These are phyloP conservation scores for Dryas octopetala DNA, from an alignment of 306 rosid genomes.

Conservation along the genomic window DNA sequence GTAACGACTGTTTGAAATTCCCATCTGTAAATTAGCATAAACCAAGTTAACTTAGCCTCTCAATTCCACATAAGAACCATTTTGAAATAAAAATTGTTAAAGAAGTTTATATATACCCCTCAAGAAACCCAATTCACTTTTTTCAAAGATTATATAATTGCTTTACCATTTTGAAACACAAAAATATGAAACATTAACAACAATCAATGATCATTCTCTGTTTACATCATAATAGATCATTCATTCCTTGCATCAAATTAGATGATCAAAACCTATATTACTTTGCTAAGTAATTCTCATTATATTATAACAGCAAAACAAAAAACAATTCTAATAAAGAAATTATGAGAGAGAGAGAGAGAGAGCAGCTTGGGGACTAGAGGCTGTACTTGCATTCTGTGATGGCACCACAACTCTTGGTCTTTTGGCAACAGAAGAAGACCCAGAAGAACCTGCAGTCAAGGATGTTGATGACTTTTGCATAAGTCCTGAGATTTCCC, in stretches of 20 bases:
- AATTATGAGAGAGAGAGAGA: not conserved
- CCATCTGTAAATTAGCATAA: conserved; percentile 48
- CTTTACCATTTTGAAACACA: not conserved
- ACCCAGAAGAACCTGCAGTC: conserved; percentile 33
- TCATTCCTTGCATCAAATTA: not conserved
- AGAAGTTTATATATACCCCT: not conserved
- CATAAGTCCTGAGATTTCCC: not conserved
- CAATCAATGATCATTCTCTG: not conserved
- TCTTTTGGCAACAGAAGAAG: conserved; percentile 60
- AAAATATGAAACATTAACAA: not conserved
- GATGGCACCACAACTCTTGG: conserved; percentile 43
- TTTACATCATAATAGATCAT: not conserved
- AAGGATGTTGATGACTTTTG: not conserved
- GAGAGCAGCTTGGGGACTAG: conserved; percentile 24
- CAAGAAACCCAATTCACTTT: not conserved
- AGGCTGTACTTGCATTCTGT: conserved; percentile 41
- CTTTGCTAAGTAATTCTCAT: not conserved
- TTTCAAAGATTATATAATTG: not conserved
- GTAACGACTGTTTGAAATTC: conserved; percentile 55
- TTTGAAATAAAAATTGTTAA: not conserved
- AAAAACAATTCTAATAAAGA: not conserved
- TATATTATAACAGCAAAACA: not conserved
- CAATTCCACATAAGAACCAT: not conserved
- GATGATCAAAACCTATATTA: not conserved
- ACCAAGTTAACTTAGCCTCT: not conserved